A percentile compares a stretch with the other conserved stretches of the same genome.
Conservation (phyloP, 345 rosid species). For the Gossypium sturtianum region DNA sequence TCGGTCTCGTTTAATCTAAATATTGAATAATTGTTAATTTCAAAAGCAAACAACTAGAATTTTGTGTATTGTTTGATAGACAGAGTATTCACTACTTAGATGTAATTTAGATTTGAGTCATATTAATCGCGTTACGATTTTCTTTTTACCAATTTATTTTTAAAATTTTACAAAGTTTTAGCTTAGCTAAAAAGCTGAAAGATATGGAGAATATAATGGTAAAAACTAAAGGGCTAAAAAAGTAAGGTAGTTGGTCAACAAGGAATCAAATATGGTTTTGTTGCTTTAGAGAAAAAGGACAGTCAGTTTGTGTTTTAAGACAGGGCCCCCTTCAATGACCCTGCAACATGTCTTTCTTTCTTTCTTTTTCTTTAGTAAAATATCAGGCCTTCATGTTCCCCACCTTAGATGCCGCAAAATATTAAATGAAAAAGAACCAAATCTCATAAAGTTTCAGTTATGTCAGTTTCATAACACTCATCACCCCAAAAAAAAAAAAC, state of each 20-base stretch:
- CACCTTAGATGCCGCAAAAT: constrained; percentile 11
- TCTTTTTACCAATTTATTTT: neutral
- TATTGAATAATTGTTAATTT: too few species aligned
- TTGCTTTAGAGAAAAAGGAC: constrained; percentile 12
- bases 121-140: too few species aligned
- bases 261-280: constrained; percentile 8
- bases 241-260: constrained; percentile 19
- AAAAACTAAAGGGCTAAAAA: neutral
- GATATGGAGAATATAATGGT: neutral
- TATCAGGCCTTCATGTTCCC: constrained; percentile 9
- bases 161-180: neutral
- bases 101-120: too few species aligned
- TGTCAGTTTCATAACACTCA: constrained; percentile 8
- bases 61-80: fast-evolving
- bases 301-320: constrained; percentile 4
- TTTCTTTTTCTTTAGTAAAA: neutral
- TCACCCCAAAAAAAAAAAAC: neutral
- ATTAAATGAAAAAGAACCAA: neutral
- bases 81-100: fast-evolving
- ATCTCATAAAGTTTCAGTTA: constrained; percentile 21
- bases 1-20: too few species aligned
- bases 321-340: constrained; percentile 8
- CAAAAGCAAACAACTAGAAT: too few species aligned
- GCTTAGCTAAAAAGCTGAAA: neutral
- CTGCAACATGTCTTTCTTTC: constrained; percentile 1